Evolutionary conservation across 306 rosid genomes (phyloP).

Genomic region (Gastrolobium bilobum): DNA sequence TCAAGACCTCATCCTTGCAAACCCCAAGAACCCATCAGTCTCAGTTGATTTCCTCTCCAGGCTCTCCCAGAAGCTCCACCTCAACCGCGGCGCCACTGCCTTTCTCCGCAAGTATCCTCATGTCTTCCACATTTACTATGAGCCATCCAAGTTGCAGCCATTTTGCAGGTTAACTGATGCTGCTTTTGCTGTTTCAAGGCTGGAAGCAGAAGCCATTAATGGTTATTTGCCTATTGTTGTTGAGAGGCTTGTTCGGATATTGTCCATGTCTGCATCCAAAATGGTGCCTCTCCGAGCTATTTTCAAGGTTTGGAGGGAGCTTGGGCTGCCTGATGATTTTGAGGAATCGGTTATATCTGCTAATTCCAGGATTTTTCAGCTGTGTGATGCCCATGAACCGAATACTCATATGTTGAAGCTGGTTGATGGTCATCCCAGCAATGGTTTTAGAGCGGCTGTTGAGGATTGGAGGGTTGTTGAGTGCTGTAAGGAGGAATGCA

Average conservation of each 20-base stretch:
- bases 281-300: constrained; percentile 84
- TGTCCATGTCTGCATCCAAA: constrained; percentile 76
- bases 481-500: constrained; percentile 73
- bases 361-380: constrained; percentile 70
- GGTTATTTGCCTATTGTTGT: constrained; percentile 72
- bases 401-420: constrained; percentile 84
- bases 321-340: constrained; percentile 95
- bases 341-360: constrained; percentile 77
- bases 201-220: constrained; percentile 69
- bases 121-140: constrained; percentile 76
- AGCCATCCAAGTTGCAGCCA: constrained; percentile 69
- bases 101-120: constrained; percentile 90
- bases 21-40: constrained; percentile 67
- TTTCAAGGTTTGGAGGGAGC: constrained; percentile 90
- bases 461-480: constrained; percentile 91
- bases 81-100: constrained; percentile 78
- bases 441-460: constrained; percentile 64
- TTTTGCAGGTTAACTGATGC: constrained; percentile 72
- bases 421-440: constrained; percentile 52
- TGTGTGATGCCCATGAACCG: constrained; percentile 74
- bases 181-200: constrained; percentile 61
- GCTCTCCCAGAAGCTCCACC: constrained; percentile 89
- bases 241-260: constrained; percentile 73
- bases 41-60: constrained; percentile 83
- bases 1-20: constrained; percentile 90